These are phyloP conservation scores for Helichrysum umbraculigerum DNA, from an alignment of 129 eudicot species.

Conservation along the genomic window DNA sequence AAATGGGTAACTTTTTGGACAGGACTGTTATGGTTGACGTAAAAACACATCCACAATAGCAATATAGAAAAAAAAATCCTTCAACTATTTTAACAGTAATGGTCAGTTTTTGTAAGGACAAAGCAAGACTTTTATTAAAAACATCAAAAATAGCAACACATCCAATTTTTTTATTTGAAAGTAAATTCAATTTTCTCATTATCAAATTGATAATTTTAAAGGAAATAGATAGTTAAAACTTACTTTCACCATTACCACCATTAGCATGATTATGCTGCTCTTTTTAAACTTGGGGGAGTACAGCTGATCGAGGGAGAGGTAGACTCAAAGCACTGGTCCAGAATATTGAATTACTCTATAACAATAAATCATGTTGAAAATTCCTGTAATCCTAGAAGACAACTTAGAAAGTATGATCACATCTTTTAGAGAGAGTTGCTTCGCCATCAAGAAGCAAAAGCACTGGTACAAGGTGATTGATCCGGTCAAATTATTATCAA, in stretches of 20 bases:
- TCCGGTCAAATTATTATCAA: conserved; percentile 88
- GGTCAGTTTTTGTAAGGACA: too few relatives aligned
- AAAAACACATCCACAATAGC: too few relatives aligned
- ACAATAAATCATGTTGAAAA: neutral
- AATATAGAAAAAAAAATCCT: too few relatives aligned
- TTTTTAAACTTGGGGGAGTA: conserved; percentile 52
- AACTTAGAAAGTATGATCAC: conserved; percentile 1
- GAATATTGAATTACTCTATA: conserved; percentile 87
- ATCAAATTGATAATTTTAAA: neutral
- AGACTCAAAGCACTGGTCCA: conserved; percentile 96
- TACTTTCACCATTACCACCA: conserved; percentile 42
- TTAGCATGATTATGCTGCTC: conserved; percentile 37
- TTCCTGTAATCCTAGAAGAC: neutral
- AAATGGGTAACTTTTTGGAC: too few relatives aligned
- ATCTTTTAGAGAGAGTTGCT: conserved; percentile 23
- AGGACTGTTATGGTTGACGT: too few relatives aligned
- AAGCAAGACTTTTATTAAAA: too few relatives aligned
- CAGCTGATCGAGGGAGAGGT: conserved; percentile 70
- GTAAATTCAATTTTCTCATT: neutral
- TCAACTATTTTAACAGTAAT: too few relatives aligned
- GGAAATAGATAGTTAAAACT: conserved; percentile 9
- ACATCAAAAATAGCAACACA: too few relatives aligned
- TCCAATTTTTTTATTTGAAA: too few relatives aligned
- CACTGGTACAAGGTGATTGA: conserved; percentile 73
- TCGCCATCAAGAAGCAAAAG: conserved; percentile 74